A percentile compares a stretch with the other conserved stretches of the same genome.
Evolutionary conservation across 1,284 basidiomycete species (phyloP).

Genomic region (Sporisorium iseilematis-ciliati): DNA sequence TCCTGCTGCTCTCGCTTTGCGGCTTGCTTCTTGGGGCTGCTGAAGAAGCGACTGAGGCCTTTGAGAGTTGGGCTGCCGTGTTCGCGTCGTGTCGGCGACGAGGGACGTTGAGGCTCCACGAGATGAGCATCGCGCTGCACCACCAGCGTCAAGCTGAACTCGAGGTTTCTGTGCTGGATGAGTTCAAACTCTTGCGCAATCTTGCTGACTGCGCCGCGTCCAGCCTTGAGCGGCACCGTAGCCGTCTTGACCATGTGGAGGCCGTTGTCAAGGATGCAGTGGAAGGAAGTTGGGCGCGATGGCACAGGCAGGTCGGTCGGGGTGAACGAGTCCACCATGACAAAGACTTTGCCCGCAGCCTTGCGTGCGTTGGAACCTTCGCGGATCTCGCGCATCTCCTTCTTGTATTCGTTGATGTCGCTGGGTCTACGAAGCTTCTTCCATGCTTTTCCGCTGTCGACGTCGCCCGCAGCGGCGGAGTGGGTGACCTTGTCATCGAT

Average conservation of each 20-base stretch:
- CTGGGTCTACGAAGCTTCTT: conserved; percentile 85
- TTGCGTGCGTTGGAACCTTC: conserved; percentile 82
- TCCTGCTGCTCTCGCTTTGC: conserved; percentile 55
- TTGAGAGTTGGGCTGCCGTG: conserved; percentile 56
- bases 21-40: conserved; percentile 62
- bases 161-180: conserved; percentile 67
- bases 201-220: conserved; percentile 73
- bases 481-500: conserved; percentile 74
- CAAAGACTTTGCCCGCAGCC: conserved; percentile 90
- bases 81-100: conserved; percentile 47
- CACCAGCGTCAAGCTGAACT: conserved; percentile 66
- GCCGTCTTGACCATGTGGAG: conserved; percentile 96
- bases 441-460: conserved; percentile 88
- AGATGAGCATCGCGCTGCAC: conserved; percentile 63
- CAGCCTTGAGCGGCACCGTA: conserved; percentile 76
- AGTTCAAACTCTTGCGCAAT: conserved; percentile 92
- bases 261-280: conserved; percentile 94
- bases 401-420: conserved; percentile 94
- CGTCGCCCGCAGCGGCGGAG: conserved; percentile 79
- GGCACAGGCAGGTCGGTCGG: conserved; percentile 61
- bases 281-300: conserved; percentile 77
- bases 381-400: conserved; percentile 84
- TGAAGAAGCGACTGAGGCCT: conserved; percentile 60
- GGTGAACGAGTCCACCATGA: conserved; percentile 74
- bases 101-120: conserved; percentile 39